Conservation (phyloP, 1,139 yeast genomes). For the Zygoascus hellenicus region DNA sequence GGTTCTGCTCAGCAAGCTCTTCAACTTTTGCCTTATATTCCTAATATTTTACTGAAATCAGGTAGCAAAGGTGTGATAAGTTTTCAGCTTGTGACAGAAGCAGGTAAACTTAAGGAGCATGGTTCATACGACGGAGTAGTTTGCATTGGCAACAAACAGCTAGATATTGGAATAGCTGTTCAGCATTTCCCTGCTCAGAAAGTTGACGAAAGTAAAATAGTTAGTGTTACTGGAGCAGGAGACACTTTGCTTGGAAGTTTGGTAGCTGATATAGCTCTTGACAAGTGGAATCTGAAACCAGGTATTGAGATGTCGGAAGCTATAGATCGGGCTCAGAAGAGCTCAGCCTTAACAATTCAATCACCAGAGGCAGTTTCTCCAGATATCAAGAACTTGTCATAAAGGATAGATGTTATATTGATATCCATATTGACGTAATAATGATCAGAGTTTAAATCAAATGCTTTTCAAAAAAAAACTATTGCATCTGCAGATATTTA, state of each 20-base stretch:
- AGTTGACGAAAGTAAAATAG: constrained; percentile 29
- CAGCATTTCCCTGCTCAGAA: constrained; percentile 50
- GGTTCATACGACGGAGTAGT: constrained; percentile 5
- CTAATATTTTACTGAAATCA: constrained; percentile 59
- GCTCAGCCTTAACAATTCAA: constrained; percentile 48
- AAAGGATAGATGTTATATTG: constrained; percentile 5
- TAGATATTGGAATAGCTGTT: constrained; percentile 47
- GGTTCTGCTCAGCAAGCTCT: constrained; percentile 69
- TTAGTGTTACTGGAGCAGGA: constrained; percentile 67
- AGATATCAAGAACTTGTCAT: constrained; percentile 11
- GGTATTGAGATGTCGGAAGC: constrained; percentile 30
- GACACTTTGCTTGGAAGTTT: constrained; percentile 56
- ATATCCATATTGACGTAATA: not conserved
- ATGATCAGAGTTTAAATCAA: not conserved
- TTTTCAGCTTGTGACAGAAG: constrained; percentile 37
- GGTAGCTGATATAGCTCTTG: constrained; percentile 34
- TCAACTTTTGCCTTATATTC: constrained; percentile 65
- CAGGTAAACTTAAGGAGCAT: constrained; percentile 15
- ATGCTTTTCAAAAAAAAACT: not conserved
- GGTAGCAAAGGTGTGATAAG: constrained; percentile 61
- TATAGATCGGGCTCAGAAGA: constrained; percentile 46
- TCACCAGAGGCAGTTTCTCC: constrained; percentile 31
- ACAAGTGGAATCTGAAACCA: constrained; percentile 13
- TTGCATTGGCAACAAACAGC: constrained; percentile 10
- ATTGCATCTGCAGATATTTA: not conserved